Evolutionary conservation across 768 basidiomycete species (phyloP).

Genomic region (Tulasnella sp.): DNA sequence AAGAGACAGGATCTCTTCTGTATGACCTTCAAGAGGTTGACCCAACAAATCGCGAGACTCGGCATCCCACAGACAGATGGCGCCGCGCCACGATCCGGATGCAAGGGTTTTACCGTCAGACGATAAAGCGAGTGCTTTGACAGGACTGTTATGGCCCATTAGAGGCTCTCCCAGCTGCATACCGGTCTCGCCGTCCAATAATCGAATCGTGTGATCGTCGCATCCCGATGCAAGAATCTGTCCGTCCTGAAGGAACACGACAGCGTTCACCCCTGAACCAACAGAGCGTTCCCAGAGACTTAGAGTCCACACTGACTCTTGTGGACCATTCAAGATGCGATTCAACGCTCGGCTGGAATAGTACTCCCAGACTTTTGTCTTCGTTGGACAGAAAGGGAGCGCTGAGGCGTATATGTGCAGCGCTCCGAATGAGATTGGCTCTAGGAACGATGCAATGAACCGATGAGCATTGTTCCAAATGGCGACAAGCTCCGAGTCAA

Average conservation of each 20-base stretch:
- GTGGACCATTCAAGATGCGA: no score
- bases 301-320: no score
- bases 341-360: no score
- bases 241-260: constrained; percentile 39
- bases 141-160: constrained; percentile 39
- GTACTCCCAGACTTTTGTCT: no score
- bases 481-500: no score
- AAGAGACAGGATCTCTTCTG: no score
- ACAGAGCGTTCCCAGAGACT: no score
- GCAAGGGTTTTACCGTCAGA: constrained; percentile 41
- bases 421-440: no score
- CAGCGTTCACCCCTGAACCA: constrained; percentile 32
- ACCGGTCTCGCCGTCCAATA: constrained; percentile 39
- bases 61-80: constrained; percentile 32
- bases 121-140: constrained; percentile 37
- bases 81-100: constrained; percentile 40
- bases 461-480: no score
- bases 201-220: constrained; percentile 37
- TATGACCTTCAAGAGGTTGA: background rate
- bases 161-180: constrained; percentile 33
- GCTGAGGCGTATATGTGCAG: no score
- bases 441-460: no score
- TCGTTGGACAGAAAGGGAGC: no score
- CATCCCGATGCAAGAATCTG: constrained; percentile 37
- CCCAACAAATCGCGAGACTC: background rate